phyloP scores from a whole-genome alignment of 192 early-diverging fungal genomes.

The Podochytrium sp. region DNA sequence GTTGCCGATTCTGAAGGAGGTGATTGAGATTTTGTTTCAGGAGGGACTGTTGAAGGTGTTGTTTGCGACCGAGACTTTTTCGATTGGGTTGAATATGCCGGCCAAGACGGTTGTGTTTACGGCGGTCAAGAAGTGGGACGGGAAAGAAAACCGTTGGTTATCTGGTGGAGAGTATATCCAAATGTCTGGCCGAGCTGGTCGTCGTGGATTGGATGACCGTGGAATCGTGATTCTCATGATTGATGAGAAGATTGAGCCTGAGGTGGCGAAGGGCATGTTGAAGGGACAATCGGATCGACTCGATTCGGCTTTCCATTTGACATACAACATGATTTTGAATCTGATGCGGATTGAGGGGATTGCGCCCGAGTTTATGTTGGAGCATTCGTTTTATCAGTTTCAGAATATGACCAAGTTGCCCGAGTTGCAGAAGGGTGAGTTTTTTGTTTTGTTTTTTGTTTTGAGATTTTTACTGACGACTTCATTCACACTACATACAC shows the following conservation, averaged over 20 bases:
- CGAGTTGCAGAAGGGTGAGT: conserved; percentile 63
- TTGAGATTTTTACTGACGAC: background rate
- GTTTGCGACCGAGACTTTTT: conserved; percentile 99
- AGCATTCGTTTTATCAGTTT: conserved; percentile 90
- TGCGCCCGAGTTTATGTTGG: conserved; percentile 89
- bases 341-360: conserved; percentile 93
- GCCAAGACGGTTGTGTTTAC: conserved; percentile 98
- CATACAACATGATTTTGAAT: conserved; percentile 97
- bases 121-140: conserved; percentile 90
- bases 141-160: conserved; percentile 82
- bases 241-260: conserved; percentile 93
- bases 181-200: conserved; percentile 97
- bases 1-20: conserved; percentile 94
- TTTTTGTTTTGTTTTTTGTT: conserved; percentile 25
- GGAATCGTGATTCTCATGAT: conserved; percentile 97
- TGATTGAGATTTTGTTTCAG: conserved; percentile 96
- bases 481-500: background rate
- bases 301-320: conserved; percentile 93
- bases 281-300: conserved; percentile 70
- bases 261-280: conserved; percentile 90
- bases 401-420: conserved; percentile 87
- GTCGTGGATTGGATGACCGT: conserved; percentile 95
- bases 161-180: conserved; percentile 95
- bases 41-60: conserved; percentile 96
- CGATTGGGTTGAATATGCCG: conserved; percentile 99